Conservation (phyloP, 495 filamentous ascomycete species). For the Lasiosphaeria ovina region DNA sequence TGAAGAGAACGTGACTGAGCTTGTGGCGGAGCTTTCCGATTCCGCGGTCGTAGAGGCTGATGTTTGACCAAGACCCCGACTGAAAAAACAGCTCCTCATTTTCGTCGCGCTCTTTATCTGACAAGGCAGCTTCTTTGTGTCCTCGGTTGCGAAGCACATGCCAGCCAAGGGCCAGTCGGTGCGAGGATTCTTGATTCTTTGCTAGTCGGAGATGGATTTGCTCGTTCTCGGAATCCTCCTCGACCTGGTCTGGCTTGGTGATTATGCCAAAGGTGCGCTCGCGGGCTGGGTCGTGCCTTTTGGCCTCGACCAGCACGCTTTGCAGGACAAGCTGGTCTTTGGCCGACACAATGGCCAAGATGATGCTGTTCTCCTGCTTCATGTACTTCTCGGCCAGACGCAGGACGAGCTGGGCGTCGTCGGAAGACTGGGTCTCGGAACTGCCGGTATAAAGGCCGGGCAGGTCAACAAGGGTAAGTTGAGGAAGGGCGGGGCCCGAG, state of each 20-base stretch:
- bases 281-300: slow-evolving; percentile 40
- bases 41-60: slow-evolving; percentile 26
- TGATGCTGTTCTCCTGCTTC: slow-evolving; percentile 51
- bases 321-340: slow-evolving; percentile 52
- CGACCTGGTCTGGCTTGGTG: slow-evolving; percentile 55
- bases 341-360: slow-evolving; percentile 58
- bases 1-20: slow-evolving; percentile 29
- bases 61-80: slow-evolving; percentile 34
- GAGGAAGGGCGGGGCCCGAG: slow-evolving; percentile 53
- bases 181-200: slow-evolving; percentile 16
- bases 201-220: slow-evolving; percentile 14
- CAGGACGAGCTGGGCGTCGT: slow-evolving; percentile 48
- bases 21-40: slow-evolving; percentile 30
- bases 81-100: slow-evolving; percentile 45
- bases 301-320: slow-evolving; percentile 42
- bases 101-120: slow-evolving; percentile 36
- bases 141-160: slow-evolving; percentile 63
- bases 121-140: slow-evolving; percentile 36
- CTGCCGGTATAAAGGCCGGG: slow-evolving; percentile 55
- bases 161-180: slow-evolving; percentile 46
- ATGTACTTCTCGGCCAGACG: slow-evolving; percentile 58
- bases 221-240: slow-evolving; percentile 17
- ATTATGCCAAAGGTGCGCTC: slow-evolving; percentile 56
- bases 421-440: slow-evolving; percentile 40
- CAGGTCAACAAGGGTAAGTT: slow-evolving; percentile 63